phyloP scores from a whole-genome alignment of 495 filamentous ascomycete genomes.

The Xylaria venustula region DNA sequence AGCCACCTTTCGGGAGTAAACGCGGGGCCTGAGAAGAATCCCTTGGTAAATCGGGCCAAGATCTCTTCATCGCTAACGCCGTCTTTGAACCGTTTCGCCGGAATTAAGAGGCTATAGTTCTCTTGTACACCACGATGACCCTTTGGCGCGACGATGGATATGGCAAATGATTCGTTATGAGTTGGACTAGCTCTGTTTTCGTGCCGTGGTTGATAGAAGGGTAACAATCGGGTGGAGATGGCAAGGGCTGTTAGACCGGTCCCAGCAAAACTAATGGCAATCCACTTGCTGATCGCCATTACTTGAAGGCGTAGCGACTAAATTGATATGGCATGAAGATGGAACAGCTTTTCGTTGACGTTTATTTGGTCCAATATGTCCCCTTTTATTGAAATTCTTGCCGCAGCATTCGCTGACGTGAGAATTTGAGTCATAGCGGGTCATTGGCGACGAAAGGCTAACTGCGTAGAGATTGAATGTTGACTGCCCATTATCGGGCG shows the following conservation, averaged over 20 bases:
- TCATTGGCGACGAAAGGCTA: no score
- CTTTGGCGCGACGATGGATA: background rate
- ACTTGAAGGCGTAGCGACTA: background rate
- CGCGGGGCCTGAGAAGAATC: constrained; percentile 15
- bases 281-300: background rate
- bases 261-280: background rate
- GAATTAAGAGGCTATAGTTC: constrained; percentile 1
- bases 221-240: background rate
- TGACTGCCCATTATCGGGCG: no score
- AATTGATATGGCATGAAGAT: no score
- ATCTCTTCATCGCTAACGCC: constrained; percentile 18
- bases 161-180: background rate
- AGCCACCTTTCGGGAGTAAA: constrained; percentile 15
- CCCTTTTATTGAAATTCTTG: no score
- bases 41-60: constrained; percentile 16
- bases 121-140: background rate
- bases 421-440: no score
- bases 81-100: background rate
- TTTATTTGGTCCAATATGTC: no score
- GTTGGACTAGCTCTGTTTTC: background rate
- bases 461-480: no score
- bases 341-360: no score
- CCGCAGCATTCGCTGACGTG: no score
- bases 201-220: background rate
- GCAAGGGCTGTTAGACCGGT: background rate